Percentiles rank a stretch among this genome's conserved stretches.
Evolutionary conservation across 2,329 filamentous ascomycete genomes (phyloP).

Genomic region (Fusarium gaditjirri): DNA sequence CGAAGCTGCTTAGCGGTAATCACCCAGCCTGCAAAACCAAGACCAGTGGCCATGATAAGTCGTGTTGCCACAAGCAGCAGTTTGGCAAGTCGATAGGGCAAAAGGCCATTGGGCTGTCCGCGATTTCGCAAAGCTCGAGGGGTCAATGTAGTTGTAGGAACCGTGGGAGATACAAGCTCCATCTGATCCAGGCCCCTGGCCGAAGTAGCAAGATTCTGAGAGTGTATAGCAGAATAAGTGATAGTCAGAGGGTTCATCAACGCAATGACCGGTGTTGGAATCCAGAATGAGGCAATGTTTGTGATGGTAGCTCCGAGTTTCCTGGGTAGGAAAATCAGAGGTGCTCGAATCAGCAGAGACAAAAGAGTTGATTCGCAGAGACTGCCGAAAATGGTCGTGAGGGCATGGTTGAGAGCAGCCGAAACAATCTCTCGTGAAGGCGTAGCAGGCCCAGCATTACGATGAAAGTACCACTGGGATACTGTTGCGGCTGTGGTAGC

Average conservation of each 20-base stretch:
- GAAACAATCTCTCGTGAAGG: constrained; percentile 83
- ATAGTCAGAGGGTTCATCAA: constrained; percentile 92
- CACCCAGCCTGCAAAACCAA: constrained; percentile 97
- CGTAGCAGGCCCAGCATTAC: constrained; percentile 80
- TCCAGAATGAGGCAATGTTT: constrained; percentile 79
- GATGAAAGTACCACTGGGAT: constrained; percentile 99
- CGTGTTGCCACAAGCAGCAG: constrained; percentile 90
- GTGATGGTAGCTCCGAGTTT: constrained; percentile 73
- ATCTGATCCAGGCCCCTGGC: constrained; percentile 84
- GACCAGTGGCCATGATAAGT: constrained; percentile 87
- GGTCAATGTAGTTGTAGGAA: constrained; percentile 77
- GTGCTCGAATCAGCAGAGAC: constrained; percentile 82
- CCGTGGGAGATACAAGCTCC: constrained; percentile 78
- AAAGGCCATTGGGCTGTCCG: constrained; percentile 65
- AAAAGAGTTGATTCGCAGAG: constrained; percentile 89
- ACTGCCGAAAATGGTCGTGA: constrained; percentile 89
- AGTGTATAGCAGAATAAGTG: constrained; percentile 94
- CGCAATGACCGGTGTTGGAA: constrained; percentile 85
- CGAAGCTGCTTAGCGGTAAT: constrained; percentile 84
- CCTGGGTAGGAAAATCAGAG: constrained; percentile 83
- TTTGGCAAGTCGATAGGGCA: constrained; percentile 91
- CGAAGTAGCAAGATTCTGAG: constrained; percentile 80
- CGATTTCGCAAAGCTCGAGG: constrained; percentile 61
- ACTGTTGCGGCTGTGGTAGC: constrained; percentile 94
- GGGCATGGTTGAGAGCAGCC: constrained; percentile 83